phyloP scores from a whole-genome alignment of 2,329 filamentous ascomycete genomes.

The Furcasterigmium furcatum region DNA sequence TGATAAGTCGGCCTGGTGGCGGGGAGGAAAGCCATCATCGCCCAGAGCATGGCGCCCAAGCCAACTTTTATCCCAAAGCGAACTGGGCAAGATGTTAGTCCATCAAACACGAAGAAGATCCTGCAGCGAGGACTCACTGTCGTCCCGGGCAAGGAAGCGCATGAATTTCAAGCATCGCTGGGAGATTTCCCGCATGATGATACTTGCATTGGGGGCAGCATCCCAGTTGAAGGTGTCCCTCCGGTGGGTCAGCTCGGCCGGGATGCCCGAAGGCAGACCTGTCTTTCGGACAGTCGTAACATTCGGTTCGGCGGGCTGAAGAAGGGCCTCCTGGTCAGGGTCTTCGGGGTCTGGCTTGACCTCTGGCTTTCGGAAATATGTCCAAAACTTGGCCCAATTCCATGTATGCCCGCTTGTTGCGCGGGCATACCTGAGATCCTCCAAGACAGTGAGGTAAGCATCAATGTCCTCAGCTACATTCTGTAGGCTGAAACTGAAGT shows the following conservation, averaged over 20 bases:
- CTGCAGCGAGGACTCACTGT: slow-evolving; percentile 33
- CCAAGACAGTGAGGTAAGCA: slow-evolving; percentile 76
- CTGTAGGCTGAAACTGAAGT: slow-evolving; percentile 89
- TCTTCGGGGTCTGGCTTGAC: slow-evolving; percentile 27
- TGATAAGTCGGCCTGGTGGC: slow-evolving; percentile 76
- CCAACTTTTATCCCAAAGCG: slow-evolving; percentile 91
- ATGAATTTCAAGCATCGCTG: slow-evolving; percentile 41
- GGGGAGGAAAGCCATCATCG: slow-evolving; percentile 81
- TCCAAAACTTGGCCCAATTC: slow-evolving; percentile 87
- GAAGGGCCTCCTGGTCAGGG: slow-evolving; percentile 37
- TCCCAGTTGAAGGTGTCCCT: slow-evolving; percentile 55
- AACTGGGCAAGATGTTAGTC: slow-evolving; percentile 27
- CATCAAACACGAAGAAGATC: background rate
- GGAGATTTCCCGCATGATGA: slow-evolving; percentile 38
- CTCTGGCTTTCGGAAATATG: slow-evolving; percentile 15
- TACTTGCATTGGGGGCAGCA: slow-evolving; percentile 44
- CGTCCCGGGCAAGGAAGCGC: slow-evolving; percentile 49
- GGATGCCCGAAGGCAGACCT: slow-evolving; percentile 53
- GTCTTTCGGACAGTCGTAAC: slow-evolving; percentile 48
- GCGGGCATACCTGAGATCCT: slow-evolving; percentile 74
- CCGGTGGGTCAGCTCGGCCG: slow-evolving; percentile 47
- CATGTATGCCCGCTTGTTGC: slow-evolving; percentile 64
- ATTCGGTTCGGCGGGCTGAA: slow-evolving; percentile 27
- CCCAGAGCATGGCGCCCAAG: slow-evolving; percentile 83
- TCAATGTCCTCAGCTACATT: slow-evolving; percentile 90